phyloP scores from a whole-genome alignment of 306 rosid species.

The Cicer arietinum region DNA sequence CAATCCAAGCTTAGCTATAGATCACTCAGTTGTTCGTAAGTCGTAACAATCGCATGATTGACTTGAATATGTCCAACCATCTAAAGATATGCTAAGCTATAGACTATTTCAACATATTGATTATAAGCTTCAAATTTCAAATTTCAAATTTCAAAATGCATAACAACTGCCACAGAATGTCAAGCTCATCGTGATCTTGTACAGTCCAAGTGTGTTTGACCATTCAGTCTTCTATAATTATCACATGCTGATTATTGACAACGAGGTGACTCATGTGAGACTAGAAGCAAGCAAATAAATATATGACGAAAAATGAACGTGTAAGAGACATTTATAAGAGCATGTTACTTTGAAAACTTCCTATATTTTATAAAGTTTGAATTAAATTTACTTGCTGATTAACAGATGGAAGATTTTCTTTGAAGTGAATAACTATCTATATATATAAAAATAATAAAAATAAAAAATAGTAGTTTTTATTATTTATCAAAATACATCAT shows the following conservation, averaged over 20 bases:
- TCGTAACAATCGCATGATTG: constrained; percentile 33
- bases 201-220: constrained; percentile 16
- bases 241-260: background rate
- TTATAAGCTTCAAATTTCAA: background rate
- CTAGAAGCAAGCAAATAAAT: too few species aligned
- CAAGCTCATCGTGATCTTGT: constrained; percentile 42
- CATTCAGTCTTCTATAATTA: constrained; percentile 1
- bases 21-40: constrained; percentile 19
- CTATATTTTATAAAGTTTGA: too few species aligned
- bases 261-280: background rate
- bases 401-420: too few species aligned
- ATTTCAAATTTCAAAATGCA: constrained; percentile 17
- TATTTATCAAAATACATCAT: too few species aligned
- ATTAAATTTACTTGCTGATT: too few species aligned
- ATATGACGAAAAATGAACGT: too few species aligned
- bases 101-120: constrained; percentile 20
- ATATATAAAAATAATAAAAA: too few species aligned
- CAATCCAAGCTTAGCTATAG: constrained; percentile 10
- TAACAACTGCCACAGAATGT: background rate
- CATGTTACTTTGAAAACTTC: too few species aligned
- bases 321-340: too few species aligned
- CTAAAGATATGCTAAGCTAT: background rate
- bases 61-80: constrained; percentile 17
- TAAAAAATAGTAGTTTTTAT: too few species aligned
- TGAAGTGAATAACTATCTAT: too few species aligned